Evolutionary conservation across 1,284 basidiomycete genomes (phyloP).

Genomic region (Papiliotrema flavescens): DNA sequence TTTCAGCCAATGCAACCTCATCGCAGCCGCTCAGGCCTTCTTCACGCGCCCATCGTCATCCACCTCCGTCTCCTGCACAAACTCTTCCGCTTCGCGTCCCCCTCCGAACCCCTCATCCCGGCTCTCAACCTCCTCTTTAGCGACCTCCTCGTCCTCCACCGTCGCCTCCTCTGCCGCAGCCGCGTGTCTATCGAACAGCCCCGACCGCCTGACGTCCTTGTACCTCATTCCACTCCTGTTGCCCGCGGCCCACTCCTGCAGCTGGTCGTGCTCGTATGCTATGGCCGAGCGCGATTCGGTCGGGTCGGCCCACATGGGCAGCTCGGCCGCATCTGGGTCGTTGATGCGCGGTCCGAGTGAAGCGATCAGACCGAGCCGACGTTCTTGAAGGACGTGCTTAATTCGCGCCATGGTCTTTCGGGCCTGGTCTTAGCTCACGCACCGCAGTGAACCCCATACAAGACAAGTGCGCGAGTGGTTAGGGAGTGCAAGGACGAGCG

Average conservation of each 20-base stretch:
- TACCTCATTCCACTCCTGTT: background rate
- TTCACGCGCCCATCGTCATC: conserved; percentile 20
- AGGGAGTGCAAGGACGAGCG: no score
- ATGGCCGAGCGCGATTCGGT: background rate
- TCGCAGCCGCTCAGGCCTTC: background rate
- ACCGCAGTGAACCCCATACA: no score
- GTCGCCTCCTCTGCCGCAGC: conserved; percentile 15
- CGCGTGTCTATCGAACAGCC: conserved; percentile 7
- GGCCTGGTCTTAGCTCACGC: conserved; percentile 55
- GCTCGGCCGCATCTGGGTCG: background rate
- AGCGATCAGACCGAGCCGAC: conserved; percentile 71
- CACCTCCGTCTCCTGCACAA: conserved; percentile 32
- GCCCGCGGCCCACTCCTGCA: background rate
- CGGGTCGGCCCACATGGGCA: background rate
- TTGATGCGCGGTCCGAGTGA: conserved; percentile 52
- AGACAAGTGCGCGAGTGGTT: no score
- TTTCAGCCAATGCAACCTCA: background rate
- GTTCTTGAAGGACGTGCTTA: conserved; percentile 89
- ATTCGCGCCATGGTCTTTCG: conserved; percentile 96
- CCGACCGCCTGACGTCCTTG: conserved; percentile 5
- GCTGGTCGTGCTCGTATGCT: background rate
- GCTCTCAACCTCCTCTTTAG: conserved; percentile 36
- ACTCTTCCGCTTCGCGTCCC: conserved; percentile 35
- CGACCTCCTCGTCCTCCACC: conserved; percentile 21
- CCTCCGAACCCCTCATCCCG: conserved; percentile 42